Evolutionary conservation across 208 protist genomes (phyloP), one percentile per base, ranked within the genome.

Genomic region (Acanthamoeba sp.): DNA sequence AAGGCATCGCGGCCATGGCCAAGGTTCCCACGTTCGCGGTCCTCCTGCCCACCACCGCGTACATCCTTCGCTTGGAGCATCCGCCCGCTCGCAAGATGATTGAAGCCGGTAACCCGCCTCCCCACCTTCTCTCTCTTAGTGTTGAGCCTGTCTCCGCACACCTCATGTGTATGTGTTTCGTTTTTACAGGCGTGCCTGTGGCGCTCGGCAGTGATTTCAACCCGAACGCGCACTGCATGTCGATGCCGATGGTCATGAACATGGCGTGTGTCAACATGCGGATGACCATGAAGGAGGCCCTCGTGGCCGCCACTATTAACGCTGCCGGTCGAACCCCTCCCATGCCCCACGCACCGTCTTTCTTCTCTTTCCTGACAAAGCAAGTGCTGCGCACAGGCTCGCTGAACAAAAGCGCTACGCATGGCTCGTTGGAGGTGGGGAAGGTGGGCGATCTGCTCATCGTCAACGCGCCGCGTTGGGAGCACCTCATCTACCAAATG

Each of bases 401-500:
- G 29, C 42, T 98, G 29, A 57, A 93, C 3, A 57, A 95, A 32
- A 94, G 93, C 85, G 82, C 96, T 14, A 93, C 52, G 12, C 94
- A 97, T 88, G 98, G 98, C 27, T 98, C 97, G 52, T 85, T 98
- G 0, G 97, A 98, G 94, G 48, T 94, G 52, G 97, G 97, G 52
- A 98, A 98, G 91, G 94, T 85, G 84, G 98, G 95, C 27, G 97
- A 98, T 84, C 76, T 98, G 27, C 93, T 98, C n/a, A 71, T 98
- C 18, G 64, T 98, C 64, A 64, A 98, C 52, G 89, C 94, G 27
- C 40, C 90, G 6, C 94, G 96, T 38, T 98, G 98, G 98, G 97
- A 98, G 94, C 98, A 98, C 57, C 93, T 98, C 29, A 96, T 98
- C 69, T 98, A 98, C 95, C 94, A 98, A 94, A 93, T 98, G 93